A percentile compares a stretch with the other conserved stretches of the same genome.
Conservation (phyloP, 257 asterid genomes). For the Schizonepeta tenuifolia region DNA sequence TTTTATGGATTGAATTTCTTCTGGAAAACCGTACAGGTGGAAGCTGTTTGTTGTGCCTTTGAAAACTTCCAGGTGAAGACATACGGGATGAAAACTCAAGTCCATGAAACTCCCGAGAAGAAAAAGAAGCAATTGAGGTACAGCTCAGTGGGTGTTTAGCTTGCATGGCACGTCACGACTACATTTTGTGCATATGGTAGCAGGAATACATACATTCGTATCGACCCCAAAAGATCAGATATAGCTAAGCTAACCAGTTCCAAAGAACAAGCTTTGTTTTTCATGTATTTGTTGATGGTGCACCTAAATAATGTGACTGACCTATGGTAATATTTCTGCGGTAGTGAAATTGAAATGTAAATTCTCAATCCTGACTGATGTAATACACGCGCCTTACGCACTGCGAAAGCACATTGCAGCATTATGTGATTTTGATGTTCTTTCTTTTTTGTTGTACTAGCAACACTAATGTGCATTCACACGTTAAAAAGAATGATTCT, state of each 20-base stretch:
- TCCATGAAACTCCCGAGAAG: constrained; percentile 83
- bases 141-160: constrained; percentile 23
- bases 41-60: constrained; percentile 72
- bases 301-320: background rate
- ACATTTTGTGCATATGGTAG: constrained; percentile 28
- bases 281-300: background rate
- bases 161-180: constrained; percentile 6
- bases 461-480: no score
- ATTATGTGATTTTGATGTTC: background rate
- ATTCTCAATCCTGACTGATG: constrained; percentile 15
- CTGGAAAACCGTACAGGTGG: constrained; percentile 54
- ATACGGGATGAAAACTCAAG: constrained; percentile 76
- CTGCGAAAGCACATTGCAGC: constrained; percentile 8
- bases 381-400: background rate
- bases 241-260: constrained; percentile 15
- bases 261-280: background rate
- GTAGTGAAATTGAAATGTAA: background rate
- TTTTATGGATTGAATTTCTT: background rate
- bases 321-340: background rate
- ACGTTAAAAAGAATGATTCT: no score
- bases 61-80: constrained; percentile 75
- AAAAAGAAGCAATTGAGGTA: constrained; percentile 48
- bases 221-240: background rate
- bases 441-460: no score
- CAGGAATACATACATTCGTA: constrained; percentile 15